Evolutionary conservation across 139 green algal species (phyloP), one percentile per base, ranked within the genome.

Genomic region (Chlorella sp.): DNA sequence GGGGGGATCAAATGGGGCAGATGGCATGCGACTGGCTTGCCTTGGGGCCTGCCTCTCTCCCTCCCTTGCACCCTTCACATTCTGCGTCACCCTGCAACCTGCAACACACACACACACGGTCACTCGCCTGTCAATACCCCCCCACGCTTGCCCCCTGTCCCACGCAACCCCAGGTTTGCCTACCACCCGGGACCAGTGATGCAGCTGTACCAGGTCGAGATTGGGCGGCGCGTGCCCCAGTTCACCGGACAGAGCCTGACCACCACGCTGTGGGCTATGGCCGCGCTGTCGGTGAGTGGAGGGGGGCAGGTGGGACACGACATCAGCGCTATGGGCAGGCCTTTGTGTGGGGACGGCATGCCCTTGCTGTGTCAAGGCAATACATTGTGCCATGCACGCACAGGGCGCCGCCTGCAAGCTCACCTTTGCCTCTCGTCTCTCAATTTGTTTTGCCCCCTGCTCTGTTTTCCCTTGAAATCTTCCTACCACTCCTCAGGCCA

Each of bases 221-320:
- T 92, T 30, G 66, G 30, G n/a, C 28, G 36, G 68, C 77, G 82
- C 34, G 66, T 89, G n/a, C n/a, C 86, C 69, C 34, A 81, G 77
- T 88, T 94, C 53, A 71, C 37, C 53, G 61, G 40, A 12, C 91
- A 95, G 79, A 91, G 83, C 24, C 81, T 53, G n/a, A 87, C 91
- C 76, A 95, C 93, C 77, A 90, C 39, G 42, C 82, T 95, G 60
- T 95, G 93, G 93, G 89, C 87, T 0, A 77, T 95, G 85, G 89
- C 86, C 12, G 91, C 92, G 64, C 87, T 95, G 34, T 91, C 80
- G 78, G 86, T 81, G 42, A 77, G 87, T 36, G 21, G 7, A 24
- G 28, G 30, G n/a, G 12, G 53, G 75, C 24, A 60, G 26, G 40
- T 21, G 14, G 60, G 64, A 15, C 9, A 60, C 2, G 66, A 77